A percentile compares a stretch with the other conserved stretches of the same genome.
These are phyloP conservation scores for Fusarium sp. DNA, from an alignment of 2,329 filamentous ascomycete genomes.

Conservation along the genomic window DNA sequence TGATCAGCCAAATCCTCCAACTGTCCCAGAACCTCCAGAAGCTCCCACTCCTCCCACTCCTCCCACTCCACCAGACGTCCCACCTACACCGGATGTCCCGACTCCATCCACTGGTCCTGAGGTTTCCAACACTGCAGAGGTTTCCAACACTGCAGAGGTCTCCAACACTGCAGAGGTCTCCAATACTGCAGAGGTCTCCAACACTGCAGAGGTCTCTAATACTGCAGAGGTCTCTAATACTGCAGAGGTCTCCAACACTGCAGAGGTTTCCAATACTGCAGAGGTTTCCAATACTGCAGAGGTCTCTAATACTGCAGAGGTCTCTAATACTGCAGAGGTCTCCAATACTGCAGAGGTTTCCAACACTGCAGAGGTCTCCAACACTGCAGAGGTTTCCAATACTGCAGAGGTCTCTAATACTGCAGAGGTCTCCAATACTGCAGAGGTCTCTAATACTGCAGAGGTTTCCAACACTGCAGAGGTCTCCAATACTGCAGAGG, in stretches of 20 bases:
- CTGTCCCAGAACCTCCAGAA: background rate
- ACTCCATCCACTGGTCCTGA: too few relatives aligned
- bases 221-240: background rate
- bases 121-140: too few relatives aligned
- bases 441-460: too few relatives aligned
- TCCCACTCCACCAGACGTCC: too few relatives aligned
- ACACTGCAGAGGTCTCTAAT: background rate
- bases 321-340: background rate
- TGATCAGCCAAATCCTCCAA: background rate
- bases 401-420: background rate
- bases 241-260: too few relatives aligned
- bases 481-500: too few relatives aligned
- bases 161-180: background rate
- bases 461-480: too few relatives aligned
- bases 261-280: too few relatives aligned
- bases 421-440: too few relatives aligned
- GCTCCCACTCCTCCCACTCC: too few relatives aligned
- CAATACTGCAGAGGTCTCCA: background rate
- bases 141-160: too few relatives aligned
- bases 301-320: background rate
- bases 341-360: background rate
- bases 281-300: background rate
- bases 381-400: background rate
- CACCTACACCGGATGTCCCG: background rate
- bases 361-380: background rate